Percentiles rank a stretch among this genome's conserved stretches.
Conservation (phyloP, 352 stramenopile species). For the Phytophthora syringae region DNA sequence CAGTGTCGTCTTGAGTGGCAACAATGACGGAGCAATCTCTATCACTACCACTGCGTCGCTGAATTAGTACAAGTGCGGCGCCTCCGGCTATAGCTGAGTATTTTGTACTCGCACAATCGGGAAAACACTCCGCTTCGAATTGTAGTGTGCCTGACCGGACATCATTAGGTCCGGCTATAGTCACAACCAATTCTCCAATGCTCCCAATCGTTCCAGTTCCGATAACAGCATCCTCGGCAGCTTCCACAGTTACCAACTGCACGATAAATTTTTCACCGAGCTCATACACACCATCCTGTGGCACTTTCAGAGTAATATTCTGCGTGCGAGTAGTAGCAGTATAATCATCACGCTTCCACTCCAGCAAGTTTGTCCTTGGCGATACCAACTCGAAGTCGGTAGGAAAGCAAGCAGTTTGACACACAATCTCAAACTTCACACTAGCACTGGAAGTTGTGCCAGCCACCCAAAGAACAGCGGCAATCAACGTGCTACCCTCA, state of each 20-base stretch:
- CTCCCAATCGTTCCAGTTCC: conserved; percentile 45
- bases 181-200: conserved; percentile 53
- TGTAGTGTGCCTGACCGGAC: conserved; percentile 56
- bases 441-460: conserved; percentile 55
- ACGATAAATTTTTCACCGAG: conserved; percentile 56
- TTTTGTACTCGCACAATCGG: conserved; percentile 50
- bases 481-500: conserved; percentile 44
- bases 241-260: conserved; percentile 39
- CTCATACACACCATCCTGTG: conserved; percentile 62
- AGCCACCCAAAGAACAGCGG: conserved; percentile 67
- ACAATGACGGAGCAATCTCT: conserved; percentile 48
- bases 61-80: conserved; percentile 52
- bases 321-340: conserved; percentile 27
- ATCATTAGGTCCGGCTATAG: conserved; percentile 69
- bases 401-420: conserved; percentile 49
- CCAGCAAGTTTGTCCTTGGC: conserved; percentile 36
- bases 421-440: conserved; percentile 52
- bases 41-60: conserved; percentile 66
- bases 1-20: conserved; percentile 52
- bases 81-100: conserved; percentile 60
- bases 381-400: conserved; percentile 52
- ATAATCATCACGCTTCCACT: conserved; percentile 51
- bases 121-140: conserved; percentile 76
- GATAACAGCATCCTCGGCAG: conserved; percentile 27
- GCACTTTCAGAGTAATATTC: conserved; percentile 53